These are phyloP conservation scores for Raphanus raphanistrum DNA, from an alignment of 345 rosid species.

Conservation along the genomic window DNA sequence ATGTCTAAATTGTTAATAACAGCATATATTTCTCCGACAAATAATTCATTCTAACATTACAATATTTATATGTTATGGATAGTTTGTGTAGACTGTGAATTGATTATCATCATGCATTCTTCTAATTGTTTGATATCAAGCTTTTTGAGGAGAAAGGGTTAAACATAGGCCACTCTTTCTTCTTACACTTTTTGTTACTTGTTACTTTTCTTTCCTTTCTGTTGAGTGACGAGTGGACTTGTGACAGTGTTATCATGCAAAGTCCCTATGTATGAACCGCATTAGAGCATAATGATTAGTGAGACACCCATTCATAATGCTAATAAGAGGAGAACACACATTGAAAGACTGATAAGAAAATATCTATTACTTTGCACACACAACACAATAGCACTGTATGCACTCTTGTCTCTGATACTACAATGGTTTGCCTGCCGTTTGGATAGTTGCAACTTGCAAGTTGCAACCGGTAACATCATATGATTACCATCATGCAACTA, in stretches of 20 bases:
- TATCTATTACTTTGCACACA: not conserved
- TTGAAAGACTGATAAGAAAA: not conserved
- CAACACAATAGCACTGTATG: not conserved
- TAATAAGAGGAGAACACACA: not conserved
- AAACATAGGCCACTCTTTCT: not conserved
- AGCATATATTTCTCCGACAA: not conserved
- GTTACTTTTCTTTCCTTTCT: not conserved
- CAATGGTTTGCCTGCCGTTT: not conserved
- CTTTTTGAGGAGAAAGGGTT: not conserved
- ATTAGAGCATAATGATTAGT: not conserved
- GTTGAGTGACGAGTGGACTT: not conserved
- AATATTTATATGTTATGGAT: not conserved
- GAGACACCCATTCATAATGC: not conserved
- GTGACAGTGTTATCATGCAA: not conserved
- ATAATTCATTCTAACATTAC: not conserved
- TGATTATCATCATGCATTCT: not conserved
- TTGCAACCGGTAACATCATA: not conserved
- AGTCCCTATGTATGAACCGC: not conserved
- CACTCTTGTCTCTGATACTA: not conserved
- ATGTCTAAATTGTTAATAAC: not conserved
- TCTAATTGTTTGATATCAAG: not conserved
- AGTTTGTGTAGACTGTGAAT: not conserved
- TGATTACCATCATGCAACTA: not conserved
- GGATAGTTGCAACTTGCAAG: not conserved
- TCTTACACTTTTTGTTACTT: not conserved